Conservation (phyloP, 129 eudicot genomes). For the Helianthus tuberosus region DNA sequence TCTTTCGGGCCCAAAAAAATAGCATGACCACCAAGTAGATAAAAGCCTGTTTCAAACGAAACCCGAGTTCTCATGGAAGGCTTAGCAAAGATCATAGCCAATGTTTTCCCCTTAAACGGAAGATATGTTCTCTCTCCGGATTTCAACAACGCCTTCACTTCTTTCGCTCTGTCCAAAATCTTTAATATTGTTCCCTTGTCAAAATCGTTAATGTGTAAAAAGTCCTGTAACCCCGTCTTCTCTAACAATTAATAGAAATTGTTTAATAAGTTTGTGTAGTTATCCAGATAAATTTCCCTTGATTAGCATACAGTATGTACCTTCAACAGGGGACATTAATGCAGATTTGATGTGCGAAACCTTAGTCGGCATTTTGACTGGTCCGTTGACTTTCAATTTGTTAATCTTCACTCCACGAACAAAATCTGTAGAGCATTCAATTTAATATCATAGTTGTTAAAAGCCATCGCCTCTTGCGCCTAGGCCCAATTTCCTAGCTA, state of each 20-base stretch:
- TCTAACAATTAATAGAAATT: slow-evolving; percentile 39
- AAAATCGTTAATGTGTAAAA: slow-evolving; percentile 75
- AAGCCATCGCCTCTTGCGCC: too few species aligned
- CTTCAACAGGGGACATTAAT: slow-evolving; percentile 35
- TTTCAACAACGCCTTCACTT: slow-evolving; percentile 80
- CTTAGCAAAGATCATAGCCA: slow-evolving; percentile 99
- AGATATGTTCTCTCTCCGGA: slow-evolving; percentile 90
- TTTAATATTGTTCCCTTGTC: slow-evolving; percentile 77
- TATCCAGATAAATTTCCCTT: background rate
- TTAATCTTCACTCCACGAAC: slow-evolving; percentile 28
- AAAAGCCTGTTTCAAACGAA: slow-evolving; percentile 94
- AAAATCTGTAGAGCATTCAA: slow-evolving; percentile 22
- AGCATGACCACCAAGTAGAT: slow-evolving; percentile 95
- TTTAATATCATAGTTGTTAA: too few species aligned
- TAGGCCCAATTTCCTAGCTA: too few species aligned
- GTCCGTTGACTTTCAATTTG: slow-evolving; percentile 26
- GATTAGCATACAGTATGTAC: slow-evolving; percentile 24
- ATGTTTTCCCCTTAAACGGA: slow-evolving; percentile 90
- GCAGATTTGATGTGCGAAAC: slow-evolving; percentile 30
- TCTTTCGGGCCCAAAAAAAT: slow-evolving; percentile 89
- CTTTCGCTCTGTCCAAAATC: slow-evolving; percentile 79
- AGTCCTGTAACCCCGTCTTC: slow-evolving; percentile 68
- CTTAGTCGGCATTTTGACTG: slow-evolving; percentile 32
- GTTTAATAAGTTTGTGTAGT: background rate
- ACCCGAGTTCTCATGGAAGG: slow-evolving; percentile 99